These are phyloP conservation scores for Saccharomycopsis selenospora DNA, from an alignment of 805 yeast species.

Conservation along the genomic window DNA sequence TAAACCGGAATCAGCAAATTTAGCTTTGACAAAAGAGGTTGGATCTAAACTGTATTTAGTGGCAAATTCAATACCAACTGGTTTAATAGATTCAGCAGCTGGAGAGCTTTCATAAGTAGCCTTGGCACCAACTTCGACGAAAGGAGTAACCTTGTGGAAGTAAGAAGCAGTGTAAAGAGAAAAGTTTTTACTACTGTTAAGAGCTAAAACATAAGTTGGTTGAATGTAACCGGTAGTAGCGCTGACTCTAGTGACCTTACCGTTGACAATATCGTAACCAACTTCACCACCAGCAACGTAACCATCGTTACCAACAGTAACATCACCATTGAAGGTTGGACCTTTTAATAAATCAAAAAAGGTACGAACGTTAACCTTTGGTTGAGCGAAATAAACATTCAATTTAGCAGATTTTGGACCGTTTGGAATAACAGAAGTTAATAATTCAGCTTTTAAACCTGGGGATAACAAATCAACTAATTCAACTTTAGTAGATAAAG, in stretches of 20 bases:
- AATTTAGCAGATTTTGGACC: constrained; percentile 82
- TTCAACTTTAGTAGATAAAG: constrained; percentile 88
- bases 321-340: constrained; percentile 91
- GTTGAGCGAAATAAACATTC: constrained; percentile 86
- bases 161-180: constrained; percentile 89
- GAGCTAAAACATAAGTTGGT: constrained; percentile 66
- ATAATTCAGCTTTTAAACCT: constrained; percentile 88
- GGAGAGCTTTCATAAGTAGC: constrained; percentile 88
- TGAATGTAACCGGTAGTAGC: constrained; percentile 90
- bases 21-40: constrained; percentile 89
- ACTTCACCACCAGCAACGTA: constrained; percentile 95
- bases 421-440: constrained; percentile 79
- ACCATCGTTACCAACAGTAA: constrained; percentile 92
- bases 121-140: constrained; percentile 95
- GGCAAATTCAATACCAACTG: constrained; percentile 91
- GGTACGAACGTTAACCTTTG: constrained; percentile 88
- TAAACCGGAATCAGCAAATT: constrained; percentile 92
- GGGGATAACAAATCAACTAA: constrained; percentile 87
- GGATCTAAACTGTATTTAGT: constrained; percentile 88
- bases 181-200: constrained; percentile 78
- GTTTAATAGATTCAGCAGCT: constrained; percentile 57
- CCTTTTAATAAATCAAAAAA: constrained; percentile 94
- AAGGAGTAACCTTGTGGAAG: constrained; percentile 90
- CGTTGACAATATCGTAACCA: constrained; percentile 91
- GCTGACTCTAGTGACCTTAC: constrained; percentile 89